Evolutionary conservation across 2,329 filamentous ascomycete genomes (phyloP), one percentile per base, ranked within the genome.

Genomic region (Penicillium sp.): DNA sequence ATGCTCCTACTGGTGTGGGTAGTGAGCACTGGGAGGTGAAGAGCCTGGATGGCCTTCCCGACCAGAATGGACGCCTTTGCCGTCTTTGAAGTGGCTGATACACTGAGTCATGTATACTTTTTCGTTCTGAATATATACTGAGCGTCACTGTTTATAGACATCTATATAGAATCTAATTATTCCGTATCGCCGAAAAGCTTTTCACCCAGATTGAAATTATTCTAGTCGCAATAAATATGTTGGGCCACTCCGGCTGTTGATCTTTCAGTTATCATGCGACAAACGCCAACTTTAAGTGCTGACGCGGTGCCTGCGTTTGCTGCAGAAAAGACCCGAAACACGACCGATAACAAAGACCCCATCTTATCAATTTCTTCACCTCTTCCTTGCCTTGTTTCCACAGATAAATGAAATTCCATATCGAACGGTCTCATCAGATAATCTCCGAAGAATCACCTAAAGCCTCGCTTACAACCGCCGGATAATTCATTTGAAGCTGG

Each of bases 1-100:
- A 82, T 57, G 79, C 74, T 1, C 67, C 62, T 3, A 79, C 75
- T n/a, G 79, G 71, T 5, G 82, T 86, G 3, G 82, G 82, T 0
- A 83, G 80, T 57, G 83, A 85, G 57, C 62, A 63, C n/a, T 85
- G 81, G 81, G 66, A 63, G 22, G 71, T 78, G 8, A 69, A 67
- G 4, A 71, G 66, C 6, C 60, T 72, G 54, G 65, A 65, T 53
- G 64, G 66, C 4, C 61, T 70, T 52, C 67, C 63, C 3, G 60
- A 68, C 39, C 66, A 70, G 53, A 71, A 70, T 44, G 80, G 79
- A 9, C 72, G 78, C 26, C 69, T 82, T 67, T 82, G 80, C 37
- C 62, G 60, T 33, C 61, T 60, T 46, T 59, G 55, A 44, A 22
- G 3, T 19, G 10, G 24, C 14, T 3, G 31, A 35, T 21, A 2